Conservation (phyloP, 2,329 filamentous ascomycete species). For the Talaromyces sp. region DNA sequence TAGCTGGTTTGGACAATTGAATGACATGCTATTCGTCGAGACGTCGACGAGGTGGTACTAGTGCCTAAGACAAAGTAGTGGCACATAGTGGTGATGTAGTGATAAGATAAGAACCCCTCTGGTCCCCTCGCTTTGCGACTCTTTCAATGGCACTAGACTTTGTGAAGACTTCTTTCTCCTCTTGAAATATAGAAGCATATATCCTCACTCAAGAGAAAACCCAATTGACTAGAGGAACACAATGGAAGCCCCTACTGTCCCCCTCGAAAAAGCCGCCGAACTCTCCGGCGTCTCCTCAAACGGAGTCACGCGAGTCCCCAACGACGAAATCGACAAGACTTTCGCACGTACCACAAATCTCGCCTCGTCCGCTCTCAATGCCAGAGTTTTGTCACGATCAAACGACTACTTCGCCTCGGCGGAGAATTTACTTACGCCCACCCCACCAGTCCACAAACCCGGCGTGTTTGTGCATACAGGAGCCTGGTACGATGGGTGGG, state of each 20-base stretch:
- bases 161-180: neutral
- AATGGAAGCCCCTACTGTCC: conserved; percentile 13
- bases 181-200: neutral
- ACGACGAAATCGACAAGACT: conserved; percentile 51
- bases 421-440: conserved; percentile 57
- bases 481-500: conserved; percentile 65
- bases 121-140: neutral
- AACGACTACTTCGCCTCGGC: conserved; percentile 62
- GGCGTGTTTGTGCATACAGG: conserved; percentile 59
- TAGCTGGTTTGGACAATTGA: too few species aligned
- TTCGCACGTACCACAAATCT: conserved; percentile 55
- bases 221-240: neutral
- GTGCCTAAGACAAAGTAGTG: neutral
- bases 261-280: conserved; percentile 2
- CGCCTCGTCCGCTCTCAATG: conserved; percentile 47
- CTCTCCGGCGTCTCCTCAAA: conserved; percentile 7
- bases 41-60: neutral
- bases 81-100: neutral
- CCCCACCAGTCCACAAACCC: conserved; percentile 53
- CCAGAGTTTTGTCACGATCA: conserved; percentile 53
- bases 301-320: conserved; percentile 36
- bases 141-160: neutral
- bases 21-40: neutral
- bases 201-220: neutral
- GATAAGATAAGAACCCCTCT: conserved; percentile 17